Evolutionary conservation across 768 basidiomycete genomes (phyloP).

Genomic region (Amanita polypyramis): DNA sequence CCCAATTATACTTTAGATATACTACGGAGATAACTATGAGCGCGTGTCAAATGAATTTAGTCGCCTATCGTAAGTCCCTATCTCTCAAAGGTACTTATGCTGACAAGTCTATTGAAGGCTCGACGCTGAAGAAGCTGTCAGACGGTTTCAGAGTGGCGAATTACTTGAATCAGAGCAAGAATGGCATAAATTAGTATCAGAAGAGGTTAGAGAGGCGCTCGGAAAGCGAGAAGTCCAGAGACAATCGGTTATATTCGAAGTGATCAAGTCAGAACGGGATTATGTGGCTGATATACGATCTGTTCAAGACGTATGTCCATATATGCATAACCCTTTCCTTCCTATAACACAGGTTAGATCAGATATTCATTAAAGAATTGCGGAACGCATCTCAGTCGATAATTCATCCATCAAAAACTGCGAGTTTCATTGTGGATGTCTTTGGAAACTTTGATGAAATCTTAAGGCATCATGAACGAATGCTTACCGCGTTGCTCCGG

Average conservation of each 20-base stretch:
- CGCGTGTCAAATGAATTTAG: not conserved
- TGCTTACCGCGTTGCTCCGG: constrained; percentile 64
- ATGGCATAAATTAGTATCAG: constrained; percentile 74
- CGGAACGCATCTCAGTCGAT: constrained; percentile 52
- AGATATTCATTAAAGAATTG: constrained; percentile 72
- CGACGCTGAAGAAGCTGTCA: constrained; percentile 47
- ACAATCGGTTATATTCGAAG: constrained; percentile 81
- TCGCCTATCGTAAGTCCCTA: constrained; percentile 1
- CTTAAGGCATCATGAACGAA: constrained; percentile 49
- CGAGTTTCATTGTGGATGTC: constrained; percentile 67
- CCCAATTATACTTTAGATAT: not conserved
- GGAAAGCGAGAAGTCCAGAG: constrained; percentile 72
- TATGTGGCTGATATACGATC: constrained; percentile 77
- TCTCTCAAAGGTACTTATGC: constrained; percentile 24
- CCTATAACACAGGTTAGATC: constrained; percentile 3
- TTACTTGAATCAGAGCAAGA: constrained; percentile 63
- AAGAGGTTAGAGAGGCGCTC: constrained; percentile 58
- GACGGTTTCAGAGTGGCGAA: constrained; percentile 57
- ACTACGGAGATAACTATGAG: not conserved
- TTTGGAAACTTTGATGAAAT: constrained; percentile 78
- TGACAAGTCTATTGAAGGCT: constrained; percentile 15
- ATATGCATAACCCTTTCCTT: not conserved
- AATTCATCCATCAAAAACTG: constrained; percentile 41
- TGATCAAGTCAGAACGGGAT: constrained; percentile 82
- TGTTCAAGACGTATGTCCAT: constrained; percentile 44